Conservation (phyloP, 208 protist genomes). For the Leishmania guyanensis region DNA sequence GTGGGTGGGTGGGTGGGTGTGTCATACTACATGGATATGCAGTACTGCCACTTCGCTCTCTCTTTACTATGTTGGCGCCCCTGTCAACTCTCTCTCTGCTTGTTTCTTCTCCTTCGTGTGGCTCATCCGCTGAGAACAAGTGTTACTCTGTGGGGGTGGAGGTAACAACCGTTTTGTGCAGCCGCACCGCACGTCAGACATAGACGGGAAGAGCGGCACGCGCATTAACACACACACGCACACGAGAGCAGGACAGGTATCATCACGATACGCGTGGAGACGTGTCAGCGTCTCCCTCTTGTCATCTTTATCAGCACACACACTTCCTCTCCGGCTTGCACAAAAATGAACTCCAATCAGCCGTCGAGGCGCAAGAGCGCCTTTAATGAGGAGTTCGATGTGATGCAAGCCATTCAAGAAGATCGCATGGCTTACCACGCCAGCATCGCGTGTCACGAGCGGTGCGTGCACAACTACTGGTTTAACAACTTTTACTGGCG, state of each 20-base stretch:
- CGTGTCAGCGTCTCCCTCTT: slow-evolving; percentile 10
- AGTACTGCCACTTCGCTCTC: background rate
- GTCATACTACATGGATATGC: background rate
- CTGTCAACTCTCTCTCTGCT: background rate
- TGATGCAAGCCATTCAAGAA: slow-evolving; percentile 86
- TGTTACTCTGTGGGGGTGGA: background rate
- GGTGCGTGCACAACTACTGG: slow-evolving; percentile 79
- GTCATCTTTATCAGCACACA: background rate
- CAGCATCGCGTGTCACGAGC: slow-evolving; percentile 78
- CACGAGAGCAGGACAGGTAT: background rate
- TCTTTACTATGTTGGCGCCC: background rate
- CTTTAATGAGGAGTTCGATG: slow-evolving; percentile 83
- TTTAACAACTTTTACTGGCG: slow-evolving; percentile 78
- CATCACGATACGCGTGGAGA: background rate
- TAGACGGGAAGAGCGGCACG: background rate
- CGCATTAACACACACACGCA: background rate
- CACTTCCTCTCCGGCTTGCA: background rate
- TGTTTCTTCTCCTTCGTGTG: background rate
- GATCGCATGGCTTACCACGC: slow-evolving; percentile 83
- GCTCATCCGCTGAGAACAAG: background rate
- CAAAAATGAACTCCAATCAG: slow-evolving; percentile 35
- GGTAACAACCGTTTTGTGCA: background rate
- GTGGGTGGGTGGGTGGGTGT: background rate
- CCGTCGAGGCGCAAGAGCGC: slow-evolving; percentile 44
- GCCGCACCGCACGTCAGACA: background rate